These are phyloP conservation scores for Tilletia horrida DNA, from an alignment of 1,284 basidiomycete species.

Conservation along the genomic window DNA sequence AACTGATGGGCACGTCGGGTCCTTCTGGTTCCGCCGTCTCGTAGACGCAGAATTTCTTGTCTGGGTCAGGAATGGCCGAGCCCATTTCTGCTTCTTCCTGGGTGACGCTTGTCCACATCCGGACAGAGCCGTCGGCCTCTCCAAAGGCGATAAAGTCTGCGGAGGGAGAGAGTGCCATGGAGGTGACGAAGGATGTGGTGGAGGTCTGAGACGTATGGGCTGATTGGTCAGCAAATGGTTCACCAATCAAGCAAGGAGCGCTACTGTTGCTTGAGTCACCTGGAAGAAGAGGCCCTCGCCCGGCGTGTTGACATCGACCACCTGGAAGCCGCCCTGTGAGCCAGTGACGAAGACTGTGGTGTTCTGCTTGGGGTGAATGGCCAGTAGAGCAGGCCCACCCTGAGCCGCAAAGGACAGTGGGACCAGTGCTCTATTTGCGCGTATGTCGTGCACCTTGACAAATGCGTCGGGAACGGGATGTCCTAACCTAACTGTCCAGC, in stretches of 20 bases:
- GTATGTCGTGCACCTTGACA: slow-evolving; percentile 86
- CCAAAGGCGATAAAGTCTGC: slow-evolving; percentile 89
- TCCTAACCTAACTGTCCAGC: slow-evolving; percentile 56
- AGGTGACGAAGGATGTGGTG: slow-evolving; percentile 70
- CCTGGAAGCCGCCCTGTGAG: slow-evolving; percentile 80
- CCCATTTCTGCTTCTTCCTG: slow-evolving; percentile 49
- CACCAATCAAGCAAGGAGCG: no score
- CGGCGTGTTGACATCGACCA: slow-evolving; percentile 75
- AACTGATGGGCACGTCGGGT: slow-evolving; percentile 71
- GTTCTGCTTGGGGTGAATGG: slow-evolving; percentile 73
- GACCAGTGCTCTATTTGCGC: slow-evolving; percentile 72
- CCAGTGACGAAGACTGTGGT: slow-evolving; percentile 78
- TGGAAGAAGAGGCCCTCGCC: slow-evolving; percentile 70
- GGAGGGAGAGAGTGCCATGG: slow-evolving; percentile 76
- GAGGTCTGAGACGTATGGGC: no score
- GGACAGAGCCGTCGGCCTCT: slow-evolving; percentile 79
- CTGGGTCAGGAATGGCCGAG: slow-evolving; percentile 8
- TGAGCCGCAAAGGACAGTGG: slow-evolving; percentile 75
- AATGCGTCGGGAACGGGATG: slow-evolving; percentile 85
- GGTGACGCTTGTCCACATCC: slow-evolving; percentile 70
- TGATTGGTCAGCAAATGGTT: no score
- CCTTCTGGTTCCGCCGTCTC: slow-evolving; percentile 78
- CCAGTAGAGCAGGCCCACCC: slow-evolving; percentile 80
- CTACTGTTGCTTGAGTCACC: no score
- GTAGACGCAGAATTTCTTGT: slow-evolving; percentile 72